Base-by-base conservation (phyloP, 352 stramenopile genomes). In the Pseudoperonospora humuli region DNA sequence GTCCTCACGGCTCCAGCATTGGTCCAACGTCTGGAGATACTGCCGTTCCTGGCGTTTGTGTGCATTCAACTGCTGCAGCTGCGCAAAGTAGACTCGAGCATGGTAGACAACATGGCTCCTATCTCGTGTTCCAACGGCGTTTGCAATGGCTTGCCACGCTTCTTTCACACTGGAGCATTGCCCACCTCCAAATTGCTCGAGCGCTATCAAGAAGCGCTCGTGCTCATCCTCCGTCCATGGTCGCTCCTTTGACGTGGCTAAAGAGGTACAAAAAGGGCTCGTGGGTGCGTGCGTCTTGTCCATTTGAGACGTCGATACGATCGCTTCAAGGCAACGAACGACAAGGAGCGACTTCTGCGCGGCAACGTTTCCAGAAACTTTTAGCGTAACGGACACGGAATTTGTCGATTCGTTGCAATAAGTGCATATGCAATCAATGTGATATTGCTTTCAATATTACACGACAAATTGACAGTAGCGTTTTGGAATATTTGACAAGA, bases 181-280 rank as follows among this genome's bases (percentile, higher is more conserved):
- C 4, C 61, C 67, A 7, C 63, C 63, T 34, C 71, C 79, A 32
- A 72, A 81, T 36, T 76, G 64, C 32, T 91, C 76, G 2, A 91
- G 63, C 5, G 57, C 79, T 3, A 63, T 40, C 1, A 91, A 57
- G 52, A 91, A 88, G 8, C 79, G 67, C 21, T 69, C 43, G 51
- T 91, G 79, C 45, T 91, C 79, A 17, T 85, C 65, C 5, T 42
- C 36, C 6, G 66, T 59, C 79, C 79, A 91, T 1, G 54, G 38
- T 17, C 37, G 37, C 10, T 57, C 36, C n/a, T 32, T 14, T 11
- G 57, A 56, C 31, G 43, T 57, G 17, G n/a, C n/a, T n/a, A n/a
- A 53, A 15, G 31, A 45, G 19, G 69, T 41, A 43, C 56, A 67
- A 43, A 57, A 70, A 20, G 59, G 50, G 39, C 48, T 61, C 19